Base-by-base conservation (phyloP, 768 basidiomycete genomes). In the Russula earlei region DNA sequence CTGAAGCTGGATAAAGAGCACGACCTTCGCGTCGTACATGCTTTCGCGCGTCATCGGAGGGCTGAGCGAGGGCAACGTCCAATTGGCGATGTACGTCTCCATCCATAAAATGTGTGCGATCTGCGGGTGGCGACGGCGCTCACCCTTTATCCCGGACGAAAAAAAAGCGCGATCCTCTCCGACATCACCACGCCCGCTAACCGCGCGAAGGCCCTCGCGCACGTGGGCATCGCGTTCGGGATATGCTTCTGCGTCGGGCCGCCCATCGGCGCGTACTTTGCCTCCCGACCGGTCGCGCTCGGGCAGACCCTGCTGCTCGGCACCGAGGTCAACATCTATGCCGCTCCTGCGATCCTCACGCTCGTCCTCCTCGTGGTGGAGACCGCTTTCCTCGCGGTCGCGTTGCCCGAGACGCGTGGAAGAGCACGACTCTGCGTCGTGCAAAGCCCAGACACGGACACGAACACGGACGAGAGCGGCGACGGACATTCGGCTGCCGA, bases 31-130 rank as follows among this genome's bases (percentile, higher is more conserved):
- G 1, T 84, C 88, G 0, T 97, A 91, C 67, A 77, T 92, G 75
- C 79, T 94, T 24, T 92, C 93, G 9, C 81, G 95, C 14, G 75
- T 97, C 5, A 83, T 98, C 34, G 94, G 94, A 10, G 95, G 95
- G 4, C 74, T 97, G 9, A 91, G 89, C 65, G 95, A 99, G 73
- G 95, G 95, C 43, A 99, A 99, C 66, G 95, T 98, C 11, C 95
- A 99, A 67, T 75, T 99, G 43, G 87, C 90, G 44, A 93, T 93
- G 92, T 92, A 66, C 63, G 86, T 77, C 29, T n/a, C 22, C 8
- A 17, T 3, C 29, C 29, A 7, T n/a, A 60, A 29, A 29, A 24
- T 8, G 22, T 12, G 27, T 14, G 25, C 10, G n/a, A 49, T 38
- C 37, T 12, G 37, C 19, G 14, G n/a, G 17, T 15, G 4, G 25